Evolutionary conservation across 2,329 filamentous ascomycete species (phyloP).

Genomic region (Aspergillus hortae): DNA sequence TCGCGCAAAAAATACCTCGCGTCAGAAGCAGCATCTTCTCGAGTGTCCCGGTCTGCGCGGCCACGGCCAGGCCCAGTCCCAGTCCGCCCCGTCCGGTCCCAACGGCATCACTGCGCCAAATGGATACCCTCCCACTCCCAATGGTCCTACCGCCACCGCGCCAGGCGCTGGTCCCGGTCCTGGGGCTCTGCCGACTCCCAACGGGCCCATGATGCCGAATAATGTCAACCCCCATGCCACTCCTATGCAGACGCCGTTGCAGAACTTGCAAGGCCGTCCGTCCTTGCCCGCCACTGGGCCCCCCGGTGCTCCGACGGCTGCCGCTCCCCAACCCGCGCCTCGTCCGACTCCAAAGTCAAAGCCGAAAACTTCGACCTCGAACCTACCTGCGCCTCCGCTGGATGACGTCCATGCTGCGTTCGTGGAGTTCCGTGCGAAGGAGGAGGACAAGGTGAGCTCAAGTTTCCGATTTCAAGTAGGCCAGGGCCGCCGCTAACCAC

Average conservation of each 20-base stretch:
- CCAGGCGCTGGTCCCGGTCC: slow-evolving; percentile 30
- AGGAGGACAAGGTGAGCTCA: slow-evolving; percentile 42
- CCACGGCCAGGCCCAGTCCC: slow-evolving; percentile 42
- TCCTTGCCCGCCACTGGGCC: slow-evolving; percentile 38
- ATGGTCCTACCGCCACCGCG: slow-evolving; percentile 31
- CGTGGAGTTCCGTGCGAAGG: slow-evolving; percentile 47
- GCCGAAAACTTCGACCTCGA: slow-evolving; percentile 35
- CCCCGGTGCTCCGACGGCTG: slow-evolving; percentile 27
- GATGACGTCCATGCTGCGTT: slow-evolving; percentile 50
- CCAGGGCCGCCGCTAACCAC: no score
- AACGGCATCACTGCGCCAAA: slow-evolving; percentile 41
- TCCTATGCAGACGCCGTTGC: slow-evolving; percentile 41
- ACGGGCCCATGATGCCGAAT: slow-evolving; percentile 43
- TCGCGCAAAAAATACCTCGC: slow-evolving; percentile 51
- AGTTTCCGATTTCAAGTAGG: background rate
- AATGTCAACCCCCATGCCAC: slow-evolving; percentile 43
- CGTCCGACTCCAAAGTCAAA: slow-evolving; percentile 39
- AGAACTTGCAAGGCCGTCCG: slow-evolving; percentile 37
- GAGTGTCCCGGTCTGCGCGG: slow-evolving; percentile 49
- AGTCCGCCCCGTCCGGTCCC: slow-evolving; percentile 33
- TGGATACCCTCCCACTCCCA: slow-evolving; percentile 43
- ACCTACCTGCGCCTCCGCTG: slow-evolving; percentile 44
- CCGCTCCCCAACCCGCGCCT: slow-evolving; percentile 29
- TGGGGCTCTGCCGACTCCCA: slow-evolving; percentile 39
- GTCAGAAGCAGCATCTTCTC: slow-evolving; percentile 50